Conservation (phyloP, 345 rosid species). For the Abelmoschus esculentus region DNA sequence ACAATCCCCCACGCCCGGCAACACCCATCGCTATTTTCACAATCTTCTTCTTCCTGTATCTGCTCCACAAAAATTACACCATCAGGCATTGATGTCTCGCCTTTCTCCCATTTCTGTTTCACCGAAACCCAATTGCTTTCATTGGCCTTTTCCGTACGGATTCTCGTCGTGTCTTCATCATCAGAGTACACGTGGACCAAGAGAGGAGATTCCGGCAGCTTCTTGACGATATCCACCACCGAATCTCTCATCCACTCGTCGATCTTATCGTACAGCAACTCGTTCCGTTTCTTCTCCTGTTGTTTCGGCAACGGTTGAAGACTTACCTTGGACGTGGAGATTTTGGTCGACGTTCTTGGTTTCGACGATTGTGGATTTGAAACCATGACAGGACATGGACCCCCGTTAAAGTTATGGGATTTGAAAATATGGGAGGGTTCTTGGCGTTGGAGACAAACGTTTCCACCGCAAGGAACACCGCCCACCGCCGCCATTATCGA, state of each 20-base stretch:
- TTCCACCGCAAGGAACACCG: slow-evolving; percentile 19
- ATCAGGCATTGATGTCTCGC: slow-evolving; percentile 50
- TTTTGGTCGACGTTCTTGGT: slow-evolving; percentile 8
- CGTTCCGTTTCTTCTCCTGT: slow-evolving; percentile 6
- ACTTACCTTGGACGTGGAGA: slow-evolving; percentile 7
- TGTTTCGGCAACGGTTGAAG: slow-evolving; percentile 5
- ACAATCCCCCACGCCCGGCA: slow-evolving; percentile 72
- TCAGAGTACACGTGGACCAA: slow-evolving; percentile 52
- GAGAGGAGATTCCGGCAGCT: slow-evolving; percentile 51
- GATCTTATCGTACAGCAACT: slow-evolving; percentile 28
- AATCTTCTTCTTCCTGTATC: slow-evolving; percentile 23
- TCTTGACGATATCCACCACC: slow-evolving; percentile 68
- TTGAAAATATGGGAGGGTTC: background rate
- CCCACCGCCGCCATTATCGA: slow-evolving; percentile 29
- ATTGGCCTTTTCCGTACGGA: slow-evolving; percentile 33
- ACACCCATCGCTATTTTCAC: slow-evolving; percentile 9
- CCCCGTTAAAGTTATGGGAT: too few species aligned
- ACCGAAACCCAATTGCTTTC: slow-evolving; percentile 39
- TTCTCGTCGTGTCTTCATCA: slow-evolving; percentile 14
- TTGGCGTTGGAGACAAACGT: slow-evolving; percentile 11
- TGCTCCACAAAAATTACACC: slow-evolving; percentile 61
- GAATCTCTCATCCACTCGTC: slow-evolving; percentile 76
- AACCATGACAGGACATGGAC: background rate
- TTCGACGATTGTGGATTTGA: background rate
- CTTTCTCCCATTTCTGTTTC: slow-evolving; percentile 35